Base-by-base conservation (phyloP, 208 protist genomes). In the Leishmania amazonensis region DNA sequence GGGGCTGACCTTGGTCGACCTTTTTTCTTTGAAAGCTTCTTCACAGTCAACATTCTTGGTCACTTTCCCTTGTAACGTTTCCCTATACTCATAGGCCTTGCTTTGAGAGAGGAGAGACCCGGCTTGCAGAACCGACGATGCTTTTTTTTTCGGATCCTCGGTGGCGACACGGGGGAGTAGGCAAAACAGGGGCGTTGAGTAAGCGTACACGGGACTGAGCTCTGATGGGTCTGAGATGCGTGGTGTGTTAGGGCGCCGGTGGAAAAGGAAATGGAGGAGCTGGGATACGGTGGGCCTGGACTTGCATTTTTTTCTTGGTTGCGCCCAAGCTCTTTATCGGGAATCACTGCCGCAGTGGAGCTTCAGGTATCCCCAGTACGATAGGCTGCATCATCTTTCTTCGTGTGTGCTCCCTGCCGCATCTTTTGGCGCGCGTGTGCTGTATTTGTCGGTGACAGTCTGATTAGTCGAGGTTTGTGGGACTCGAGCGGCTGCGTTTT, bases 231-330 rank as follows among this genome's bases (percentile, higher is more conserved):
- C 45, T n/a, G 70, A 4, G 21, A 28, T 51, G 70, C 21, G 9
- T 28, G 70, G 21, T 28, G 24, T 2, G 70, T n/a, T 40, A 53
- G 28, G 70, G 45, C 45, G 70, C 45, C 28, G 11, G 21, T 8
- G 28, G 45, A 74, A 11, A 74, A 3, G 31, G 47, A 74, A 47
- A 54, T 51, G 13, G 70, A 74, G 70, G 9, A 53, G 7, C 70
- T 74, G 70, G 11, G 70, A 51, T 35, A 31, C 19, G 24, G 13
- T 19, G 24, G 70, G 45, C 24, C 38, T 74, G 40, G 45, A 62
- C 53, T 62, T n/a, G 73, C 73, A 47, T 58, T 45, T 76, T 75
- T n/a, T 19, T 62, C 73, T 40, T 62, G 73, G 45, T 31, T 62
- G n/a, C 31, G 9, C 40, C 35, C 24, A 74, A 35, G 70, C 28